Evolutionary conservation across 805 yeast genomes (phyloP).

Genomic region (Torulaspora maleeae): DNA sequence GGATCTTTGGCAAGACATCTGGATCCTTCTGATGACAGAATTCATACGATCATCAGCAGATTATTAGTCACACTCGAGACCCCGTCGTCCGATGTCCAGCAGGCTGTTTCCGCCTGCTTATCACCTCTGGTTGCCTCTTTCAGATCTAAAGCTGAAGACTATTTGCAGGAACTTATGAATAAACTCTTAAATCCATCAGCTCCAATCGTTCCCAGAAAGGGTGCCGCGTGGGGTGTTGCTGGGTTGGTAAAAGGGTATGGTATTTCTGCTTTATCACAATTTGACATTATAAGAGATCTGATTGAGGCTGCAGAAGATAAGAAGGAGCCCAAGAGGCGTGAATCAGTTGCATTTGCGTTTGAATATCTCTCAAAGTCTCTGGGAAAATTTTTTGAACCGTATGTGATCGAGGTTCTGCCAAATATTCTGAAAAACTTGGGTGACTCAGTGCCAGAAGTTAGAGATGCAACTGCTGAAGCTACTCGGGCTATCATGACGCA

Average conservation of each 20-base stretch:
- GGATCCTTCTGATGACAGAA: constrained; percentile 57
- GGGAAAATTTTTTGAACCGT: constrained; percentile 85
- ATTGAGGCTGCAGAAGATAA: constrained; percentile 85
- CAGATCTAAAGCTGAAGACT: constrained; percentile 44
- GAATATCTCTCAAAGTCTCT: constrained; percentile 76
- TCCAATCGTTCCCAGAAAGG: constrained; percentile 58
- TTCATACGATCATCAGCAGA: constrained; percentile 60
- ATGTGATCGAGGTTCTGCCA: constrained; percentile 84
- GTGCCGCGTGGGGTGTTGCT: constrained; percentile 94
- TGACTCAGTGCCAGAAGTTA: constrained; percentile 77
- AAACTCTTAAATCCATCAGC: constrained; percentile 48
- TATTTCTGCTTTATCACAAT: constrained; percentile 65
- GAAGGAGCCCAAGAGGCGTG: constrained; percentile 66
- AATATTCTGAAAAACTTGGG: constrained; percentile 76
- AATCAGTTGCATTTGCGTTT: constrained; percentile 82
- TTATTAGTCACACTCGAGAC: constrained; percentile 72
- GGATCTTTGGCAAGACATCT: constrained; percentile 90
- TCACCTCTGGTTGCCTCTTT: constrained; percentile 72
- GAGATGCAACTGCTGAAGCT: constrained; percentile 84
- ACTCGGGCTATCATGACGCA: constrained; percentile 83
- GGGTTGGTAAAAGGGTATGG: constrained; percentile 92
- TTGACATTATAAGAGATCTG: constrained; percentile 69
- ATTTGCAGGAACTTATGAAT: constrained; percentile 55
- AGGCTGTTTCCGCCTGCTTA: constrained; percentile 79
- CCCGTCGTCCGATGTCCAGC: constrained; percentile 87